phyloP scores from a whole-genome alignment of 83 land plant genomes.

The Isoetes engelmannii region DNA sequence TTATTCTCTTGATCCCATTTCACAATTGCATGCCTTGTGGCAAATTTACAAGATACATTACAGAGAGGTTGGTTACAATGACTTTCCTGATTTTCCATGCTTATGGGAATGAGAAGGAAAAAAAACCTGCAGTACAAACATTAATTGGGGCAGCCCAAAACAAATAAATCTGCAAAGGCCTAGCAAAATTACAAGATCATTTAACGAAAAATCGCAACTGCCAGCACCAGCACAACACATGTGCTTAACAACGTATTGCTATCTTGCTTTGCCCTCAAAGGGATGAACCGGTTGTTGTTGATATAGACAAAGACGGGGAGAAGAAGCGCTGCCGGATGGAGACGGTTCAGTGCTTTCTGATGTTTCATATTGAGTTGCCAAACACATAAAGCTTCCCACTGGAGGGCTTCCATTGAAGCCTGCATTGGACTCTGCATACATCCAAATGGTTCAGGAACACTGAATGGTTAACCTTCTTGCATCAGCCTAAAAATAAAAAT shows the following conservation, averaged over 20 bases:
- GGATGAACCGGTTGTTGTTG: constrained; percentile 24
- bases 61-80: no score
- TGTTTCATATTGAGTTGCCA: constrained; percentile 55
- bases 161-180: no score
- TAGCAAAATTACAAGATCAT: no score
- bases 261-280: constrained; percentile 21
- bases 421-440: constrained; percentile 37
- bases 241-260: not conserved
- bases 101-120: no score
- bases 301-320: constrained; percentile 23
- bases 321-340: constrained; percentile 35
- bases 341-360: constrained; percentile 51
- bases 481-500: constrained; percentile 4
- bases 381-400: constrained; percentile 58
- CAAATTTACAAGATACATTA: no score
- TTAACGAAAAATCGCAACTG: no score
- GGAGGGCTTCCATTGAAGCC: constrained; percentile 36
- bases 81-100: no score
- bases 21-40: no score
- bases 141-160: no score
- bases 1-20: no score
- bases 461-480: not conserved
- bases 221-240: no score
- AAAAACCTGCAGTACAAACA: no score
- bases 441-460: not conserved